Base-by-base conservation (phyloP, 345 rosid genomes). In the Murraya koenigii region DNA sequence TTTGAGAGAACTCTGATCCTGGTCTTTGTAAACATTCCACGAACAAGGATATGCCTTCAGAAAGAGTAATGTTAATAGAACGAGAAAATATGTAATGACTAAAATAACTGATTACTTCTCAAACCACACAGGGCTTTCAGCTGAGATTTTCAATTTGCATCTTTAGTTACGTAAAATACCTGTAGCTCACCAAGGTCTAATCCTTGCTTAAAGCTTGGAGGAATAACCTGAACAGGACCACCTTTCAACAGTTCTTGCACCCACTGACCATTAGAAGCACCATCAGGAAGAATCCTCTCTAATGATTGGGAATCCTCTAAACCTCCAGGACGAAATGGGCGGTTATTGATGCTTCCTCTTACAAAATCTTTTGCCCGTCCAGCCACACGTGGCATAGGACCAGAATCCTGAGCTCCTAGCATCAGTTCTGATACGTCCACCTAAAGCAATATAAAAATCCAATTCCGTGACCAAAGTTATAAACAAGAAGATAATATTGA, bases 321-420 rank as follows among this genome's bases (percentile, higher is more conserved):
- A 41, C 99, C 99, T 77, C 99, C 99, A 17, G 99, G 99, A 60
- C 90, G 91, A 80, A 95, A 95, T 79, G 99, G 99, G 35, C 96
- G 98, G 83, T 87, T 93, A 79, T 81, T 90, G 81, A 88, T 86
- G 86, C 98, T 93, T 88, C 98, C 98, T 77, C 94, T 89, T 67
- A 93, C 82, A 84, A 90, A 81, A 85, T 95, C 98, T 77, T 89
- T 92, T 22, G 95, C 85, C 66, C 91, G 88, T 60, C 93, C 93
- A 71, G 82, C 83, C 74, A 88, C 52, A 26, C 90, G 90, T 25
- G 93, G 95, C 61, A 90, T 79, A 77, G 87, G 80, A 80, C 93
- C 87, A 75, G 87, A 85, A 55, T 86, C 95, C 82, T 92, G 91
- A 85, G 82, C 87, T 80, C 91, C 94, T 14, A 80, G 80, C 82